These are phyloP conservation scores for Nemania serpens DNA, from an alignment of 2,329 filamentous ascomycete species.

Conservation along the genomic window DNA sequence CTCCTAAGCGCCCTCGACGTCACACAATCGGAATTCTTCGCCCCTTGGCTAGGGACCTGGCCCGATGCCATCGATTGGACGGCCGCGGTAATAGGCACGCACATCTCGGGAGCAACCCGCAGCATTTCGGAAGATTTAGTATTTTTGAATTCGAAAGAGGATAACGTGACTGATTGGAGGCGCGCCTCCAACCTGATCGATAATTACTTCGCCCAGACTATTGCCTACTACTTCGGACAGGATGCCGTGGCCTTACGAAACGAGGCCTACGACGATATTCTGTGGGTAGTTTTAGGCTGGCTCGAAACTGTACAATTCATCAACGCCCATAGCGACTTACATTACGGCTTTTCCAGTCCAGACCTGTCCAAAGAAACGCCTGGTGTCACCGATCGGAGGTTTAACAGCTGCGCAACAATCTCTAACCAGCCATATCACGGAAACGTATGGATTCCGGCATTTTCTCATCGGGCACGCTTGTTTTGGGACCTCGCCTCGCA, in stretches of 20 bases:
- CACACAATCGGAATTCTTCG: conserved; percentile 80
- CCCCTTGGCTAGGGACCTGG: conserved; percentile 79
- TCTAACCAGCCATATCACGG: conserved; percentile 71
- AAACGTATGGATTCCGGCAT: conserved; percentile 72
- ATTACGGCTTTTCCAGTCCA: conserved; percentile 51
- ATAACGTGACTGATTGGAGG: conserved; percentile 48
- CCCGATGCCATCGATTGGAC: conserved; percentile 92
- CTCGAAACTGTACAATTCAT: conserved; percentile 81
- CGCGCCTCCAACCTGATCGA: conserved; percentile 79
- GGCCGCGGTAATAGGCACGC: conserved; percentile 79
- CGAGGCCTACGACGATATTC: conserved; percentile 87
- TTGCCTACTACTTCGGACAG: conserved; percentile 85
- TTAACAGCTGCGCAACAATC: conserved; percentile 27
- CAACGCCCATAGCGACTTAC: conserved; percentile 66
- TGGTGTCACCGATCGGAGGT: conserved; percentile 34
- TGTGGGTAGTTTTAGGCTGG: conserved; percentile 95
- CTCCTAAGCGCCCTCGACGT: conserved; percentile 69
- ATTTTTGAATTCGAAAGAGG: conserved; percentile 39
- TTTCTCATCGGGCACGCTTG: conserved; percentile 79
- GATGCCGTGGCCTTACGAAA: conserved; percentile 74
- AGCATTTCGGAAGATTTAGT: conserved; percentile 68
- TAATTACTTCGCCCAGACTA: conserved; percentile 76
- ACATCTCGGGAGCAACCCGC: conserved; percentile 73
- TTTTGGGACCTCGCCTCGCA: conserved; percentile 82
- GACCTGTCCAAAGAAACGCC: conserved; percentile 22